phyloP scores from a whole-genome alignment of 768 basidiomycete genomes.

The Xerocomus spinulosus region DNA sequence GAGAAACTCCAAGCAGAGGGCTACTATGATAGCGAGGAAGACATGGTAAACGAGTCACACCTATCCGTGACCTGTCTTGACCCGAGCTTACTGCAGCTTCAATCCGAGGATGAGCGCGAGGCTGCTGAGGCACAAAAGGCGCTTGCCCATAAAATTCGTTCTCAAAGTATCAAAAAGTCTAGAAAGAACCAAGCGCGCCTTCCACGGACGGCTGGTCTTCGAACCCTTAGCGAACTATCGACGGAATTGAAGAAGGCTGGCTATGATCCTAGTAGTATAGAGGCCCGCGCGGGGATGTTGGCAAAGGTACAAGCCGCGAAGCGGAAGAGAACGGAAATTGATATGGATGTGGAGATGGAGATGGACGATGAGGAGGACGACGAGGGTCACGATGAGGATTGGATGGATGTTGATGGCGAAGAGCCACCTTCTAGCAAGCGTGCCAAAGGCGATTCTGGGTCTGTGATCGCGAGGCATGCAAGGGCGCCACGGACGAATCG shows the following conservation, averaged over 20 bases:
- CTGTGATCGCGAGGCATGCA: conserved; percentile 43
- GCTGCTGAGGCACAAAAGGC: conserved; percentile 55
- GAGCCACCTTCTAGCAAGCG: conserved; percentile 53
- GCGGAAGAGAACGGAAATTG: conserved; percentile 53
- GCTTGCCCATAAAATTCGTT: conserved; percentile 62
- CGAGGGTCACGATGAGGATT: conserved; percentile 43
- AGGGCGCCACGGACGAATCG: conserved; percentile 68
- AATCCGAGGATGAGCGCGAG: conserved; percentile 78
- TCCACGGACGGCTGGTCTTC: conserved; percentile 68
- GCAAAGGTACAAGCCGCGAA: conserved; percentile 69
- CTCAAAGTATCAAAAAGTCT: conserved; percentile 78
- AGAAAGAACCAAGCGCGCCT: conserved; percentile 80
- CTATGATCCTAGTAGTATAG: conserved; percentile 79
- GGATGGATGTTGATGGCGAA: conserved; percentile 53
- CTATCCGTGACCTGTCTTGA: background rate
- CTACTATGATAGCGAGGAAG: conserved; percentile 88
- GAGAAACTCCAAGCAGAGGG: conserved; percentile 91
- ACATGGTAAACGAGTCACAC: conserved; percentile 53
- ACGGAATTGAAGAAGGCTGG: conserved; percentile 82
- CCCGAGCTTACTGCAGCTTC: conserved; percentile 28
- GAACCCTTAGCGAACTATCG: conserved; percentile 70
- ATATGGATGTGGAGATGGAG: conserved; percentile 53
- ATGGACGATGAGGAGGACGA: conserved; percentile 45
- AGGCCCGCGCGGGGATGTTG: conserved; percentile 82
- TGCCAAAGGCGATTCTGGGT: conserved; percentile 58